Evolutionary conservation across 2,329 filamentous ascomycete species (phyloP).

Genomic region (Fusarium sp.): DNA sequence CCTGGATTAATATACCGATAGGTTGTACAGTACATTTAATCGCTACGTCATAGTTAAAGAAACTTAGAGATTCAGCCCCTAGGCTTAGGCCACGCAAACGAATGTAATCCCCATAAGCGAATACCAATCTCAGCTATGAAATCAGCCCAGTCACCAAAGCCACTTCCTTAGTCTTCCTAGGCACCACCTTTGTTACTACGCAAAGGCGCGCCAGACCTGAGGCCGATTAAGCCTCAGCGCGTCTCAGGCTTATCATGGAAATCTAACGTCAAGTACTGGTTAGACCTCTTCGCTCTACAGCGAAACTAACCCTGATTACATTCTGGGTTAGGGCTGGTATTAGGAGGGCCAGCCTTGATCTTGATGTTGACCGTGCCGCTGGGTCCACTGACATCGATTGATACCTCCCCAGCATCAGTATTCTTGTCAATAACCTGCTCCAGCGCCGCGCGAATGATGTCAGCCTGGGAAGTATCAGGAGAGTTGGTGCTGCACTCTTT

Average conservation of each 20-base stretch:
- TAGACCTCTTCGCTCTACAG: too few relatives aligned
- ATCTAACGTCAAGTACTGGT: accelerated
- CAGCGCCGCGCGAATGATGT: neutral
- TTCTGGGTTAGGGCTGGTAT: neutral
- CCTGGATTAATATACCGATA: too few relatives aligned
- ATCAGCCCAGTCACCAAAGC: neutral
- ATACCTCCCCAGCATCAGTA: neutral
- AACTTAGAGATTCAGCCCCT: neutral
- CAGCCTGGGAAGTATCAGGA: neutral
- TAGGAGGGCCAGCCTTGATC: neutral
- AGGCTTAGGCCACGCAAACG: accelerated
- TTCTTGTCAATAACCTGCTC: neutral
- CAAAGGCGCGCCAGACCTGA: accelerated
- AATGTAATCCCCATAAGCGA: accelerated
- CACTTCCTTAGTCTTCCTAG: neutral
- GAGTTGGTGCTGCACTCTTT: neutral
- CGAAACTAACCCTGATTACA: neutral
- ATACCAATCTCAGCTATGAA: neutral
- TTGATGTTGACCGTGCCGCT: neutral
- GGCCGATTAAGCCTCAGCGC: neutral
- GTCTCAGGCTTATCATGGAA: neutral
- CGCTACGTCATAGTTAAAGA: neutral
- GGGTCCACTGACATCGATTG: neutral
- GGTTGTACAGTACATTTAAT: neutral
- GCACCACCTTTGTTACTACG: neutral